phyloP scores from a whole-genome alignment of 2,329 filamentous ascomycete genomes.

The Xylaria sp. region DNA sequence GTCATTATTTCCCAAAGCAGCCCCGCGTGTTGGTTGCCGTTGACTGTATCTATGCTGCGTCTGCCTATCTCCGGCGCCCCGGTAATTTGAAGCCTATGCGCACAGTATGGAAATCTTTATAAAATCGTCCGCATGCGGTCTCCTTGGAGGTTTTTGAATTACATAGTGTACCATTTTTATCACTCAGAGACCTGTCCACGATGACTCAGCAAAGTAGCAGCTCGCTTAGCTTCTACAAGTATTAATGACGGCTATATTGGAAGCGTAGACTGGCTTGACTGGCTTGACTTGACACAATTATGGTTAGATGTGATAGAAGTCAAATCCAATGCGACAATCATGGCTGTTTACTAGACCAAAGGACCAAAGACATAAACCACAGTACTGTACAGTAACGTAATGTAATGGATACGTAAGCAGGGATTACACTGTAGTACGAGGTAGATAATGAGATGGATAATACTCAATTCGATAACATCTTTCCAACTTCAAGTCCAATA shows the following conservation, averaged over 20 bases:
- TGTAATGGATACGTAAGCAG: background rate
- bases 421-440: background rate
- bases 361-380: background rate
- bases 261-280: too few species aligned
- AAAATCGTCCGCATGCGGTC: constrained; percentile 15
- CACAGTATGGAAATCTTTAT: constrained; percentile 1
- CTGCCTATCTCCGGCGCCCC: background rate
- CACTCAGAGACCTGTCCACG: background rate
- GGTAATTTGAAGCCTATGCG: constrained; percentile 13
- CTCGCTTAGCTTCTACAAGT: background rate
- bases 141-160: constrained; percentile 5
- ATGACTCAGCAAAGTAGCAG: background rate
- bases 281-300: background rate
- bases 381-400: too few species aligned
- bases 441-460: background rate
- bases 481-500: background rate
- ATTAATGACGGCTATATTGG: background rate
- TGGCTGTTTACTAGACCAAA: background rate
- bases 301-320: background rate
- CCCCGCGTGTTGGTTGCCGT: background rate
- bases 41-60: background rate
- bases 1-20: constrained; percentile 33
- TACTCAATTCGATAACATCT: background rate
- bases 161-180: constrained; percentile 8
- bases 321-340: background rate